Evolutionary conservation across 768 basidiomycete genomes (phyloP).

Genomic region (Tubosaeta sp.): DNA sequence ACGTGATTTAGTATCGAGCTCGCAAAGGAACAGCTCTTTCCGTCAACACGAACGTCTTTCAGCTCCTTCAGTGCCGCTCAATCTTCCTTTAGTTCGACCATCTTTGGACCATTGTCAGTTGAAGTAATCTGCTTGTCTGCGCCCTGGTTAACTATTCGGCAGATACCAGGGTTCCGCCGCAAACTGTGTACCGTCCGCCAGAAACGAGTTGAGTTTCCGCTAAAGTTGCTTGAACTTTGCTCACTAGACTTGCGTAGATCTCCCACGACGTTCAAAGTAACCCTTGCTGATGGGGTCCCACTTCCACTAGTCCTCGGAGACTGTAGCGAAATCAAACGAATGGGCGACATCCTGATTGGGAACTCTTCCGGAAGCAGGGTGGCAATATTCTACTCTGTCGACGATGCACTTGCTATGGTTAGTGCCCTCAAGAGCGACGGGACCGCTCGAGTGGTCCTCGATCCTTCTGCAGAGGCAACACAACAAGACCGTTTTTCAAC

Average conservation of each 20-base stretch:
- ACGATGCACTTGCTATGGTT: slow-evolving; percentile 48
- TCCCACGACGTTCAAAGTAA: slow-evolving; percentile 41
- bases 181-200: not conserved
- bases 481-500: slow-evolving; percentile 45
- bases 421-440: slow-evolving; percentile 49
- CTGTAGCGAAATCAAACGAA: slow-evolving; percentile 28
- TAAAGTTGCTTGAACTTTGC: not conserved
- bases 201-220: slow-evolving; percentile 20
- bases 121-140: not conserved
- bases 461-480: slow-evolving; percentile 36
- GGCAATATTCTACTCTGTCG: slow-evolving; percentile 56
- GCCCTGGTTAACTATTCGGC: slow-evolving; percentile 3
- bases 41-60: slow-evolving; percentile 27
- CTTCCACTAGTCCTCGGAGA: slow-evolving; percentile 49
- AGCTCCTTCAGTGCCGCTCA: slow-evolving; percentile 17
- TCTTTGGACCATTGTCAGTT: slow-evolving; percentile 63
- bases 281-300: slow-evolving; percentile 45
- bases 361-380: slow-evolving; percentile 40
- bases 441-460: slow-evolving; percentile 43
- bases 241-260: slow-evolving; percentile 13
- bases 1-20: slow-evolving; percentile 33
- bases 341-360: slow-evolving; percentile 37
- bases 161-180: slow-evolving; percentile 25
- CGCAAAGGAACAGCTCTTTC: slow-evolving; percentile 47
- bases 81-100: slow-evolving; percentile 51